Evolutionary conservation across 169 alveolate species (phyloP).

Genomic region (Pseudocohnilembus persalinus): DNA sequence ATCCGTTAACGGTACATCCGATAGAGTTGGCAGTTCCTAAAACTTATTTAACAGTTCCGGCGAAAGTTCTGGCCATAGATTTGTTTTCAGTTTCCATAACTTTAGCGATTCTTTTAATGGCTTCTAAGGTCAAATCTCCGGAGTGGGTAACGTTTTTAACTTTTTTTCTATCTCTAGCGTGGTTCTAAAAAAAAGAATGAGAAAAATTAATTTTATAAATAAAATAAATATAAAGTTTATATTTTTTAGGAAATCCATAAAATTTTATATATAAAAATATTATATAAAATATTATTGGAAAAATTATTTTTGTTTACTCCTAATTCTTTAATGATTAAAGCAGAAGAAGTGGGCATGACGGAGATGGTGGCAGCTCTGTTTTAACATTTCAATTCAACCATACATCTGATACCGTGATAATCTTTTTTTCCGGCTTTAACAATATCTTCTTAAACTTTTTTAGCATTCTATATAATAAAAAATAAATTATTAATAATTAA

Average conservation of each 20-base stretch:
- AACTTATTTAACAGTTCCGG: constrained; percentile 44
- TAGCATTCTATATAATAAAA: constrained; percentile 32
- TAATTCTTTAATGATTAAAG: constrained; percentile 39
- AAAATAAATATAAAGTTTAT: too few relatives aligned
- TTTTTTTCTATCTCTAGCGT: constrained; percentile 56
- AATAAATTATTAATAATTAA: neutral
- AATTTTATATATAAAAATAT: too few relatives aligned
- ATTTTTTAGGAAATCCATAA: neutral
- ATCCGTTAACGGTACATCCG: constrained; percentile 46
- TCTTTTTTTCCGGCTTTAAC: constrained; percentile 28
- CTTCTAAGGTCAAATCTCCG: constrained; percentile 44
- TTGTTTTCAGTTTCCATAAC: constrained; percentile 31
- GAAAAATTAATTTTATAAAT: too few relatives aligned
- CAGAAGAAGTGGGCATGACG: constrained; percentile 42
- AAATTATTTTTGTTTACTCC: constrained; percentile 33
- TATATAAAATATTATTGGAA: neutral
- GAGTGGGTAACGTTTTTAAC: constrained; percentile 40
- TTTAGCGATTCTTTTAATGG: constrained; percentile 40
- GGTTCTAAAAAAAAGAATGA: too few relatives aligned
- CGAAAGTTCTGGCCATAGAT: constrained; percentile 48
- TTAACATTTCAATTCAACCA: constrained; percentile 47
- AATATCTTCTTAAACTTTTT: constrained; percentile 49
- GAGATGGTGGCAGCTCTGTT: constrained; percentile 53
- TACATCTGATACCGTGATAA: constrained; percentile 50
- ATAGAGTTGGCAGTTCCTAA: constrained; percentile 51